Evolutionary conservation across 2,329 filamentous ascomycete genomes (phyloP), one percentile per base, ranked within the genome.

Genomic region (Apiospora kogelbergensis): DNA sequence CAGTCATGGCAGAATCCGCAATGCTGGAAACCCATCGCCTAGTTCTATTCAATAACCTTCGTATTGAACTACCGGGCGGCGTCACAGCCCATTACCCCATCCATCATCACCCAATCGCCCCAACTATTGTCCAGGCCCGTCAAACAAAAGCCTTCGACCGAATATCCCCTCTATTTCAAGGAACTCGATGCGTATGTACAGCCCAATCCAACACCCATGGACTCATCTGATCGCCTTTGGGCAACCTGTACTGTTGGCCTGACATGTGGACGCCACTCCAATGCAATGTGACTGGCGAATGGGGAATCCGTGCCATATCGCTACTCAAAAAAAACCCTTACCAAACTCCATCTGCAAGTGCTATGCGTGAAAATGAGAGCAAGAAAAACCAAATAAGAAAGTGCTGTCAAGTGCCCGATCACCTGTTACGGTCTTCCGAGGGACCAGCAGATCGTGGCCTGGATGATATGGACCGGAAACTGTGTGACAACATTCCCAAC

Each of bases 401-500:
- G 17, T 41, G 26, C 2, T 10, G 3, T 45, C 7, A n/a, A 65
- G 22, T 65, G 37, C n/a, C 7, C 42, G 67, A 63, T 72, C 68
- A 71, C 57, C 72, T 67, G 53, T 70, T 68, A 24, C 68, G 70
- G 67, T 65, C 71, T 24, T 69, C 69, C 24, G 67, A 46, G n/a
- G 53, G 46, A n/a, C 40, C 46, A 15, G 37, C 46, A 48, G 48
- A 45, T 1, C 37, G 46, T 20, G 48, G 40, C 22, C 48, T 17
- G 24, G 45, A 33, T 44, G 70, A 68, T 24, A 74, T 72, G 46
- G 69, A 70, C 64, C 75, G 73, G 63, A 77, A 65, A 37, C 73
- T 78, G 67, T 73, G 75, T 13, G 81, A 80, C n/a, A 84, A 73
- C 42, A 65, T 65, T 2, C 63, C 63, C 6, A 65, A 17, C 63